These are phyloP conservation scores for Aegilops speltoides DNA, from an alignment of 176 grass and related monocot species.

Conservation along the genomic window DNA sequence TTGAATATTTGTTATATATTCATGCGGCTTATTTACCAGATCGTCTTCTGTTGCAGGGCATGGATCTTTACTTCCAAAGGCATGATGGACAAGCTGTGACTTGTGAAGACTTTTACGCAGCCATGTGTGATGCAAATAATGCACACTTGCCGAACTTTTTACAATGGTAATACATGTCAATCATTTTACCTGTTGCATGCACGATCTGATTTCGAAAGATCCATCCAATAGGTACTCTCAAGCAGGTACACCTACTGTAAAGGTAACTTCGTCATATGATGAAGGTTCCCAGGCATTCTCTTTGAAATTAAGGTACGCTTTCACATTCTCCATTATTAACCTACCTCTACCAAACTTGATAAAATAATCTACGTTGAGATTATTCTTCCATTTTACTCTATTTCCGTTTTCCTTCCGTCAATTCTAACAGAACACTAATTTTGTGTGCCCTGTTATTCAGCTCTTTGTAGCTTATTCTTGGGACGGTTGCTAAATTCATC, in stretches of 20 bases:
- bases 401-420: not conserved
- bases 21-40: conserved; percentile 1
- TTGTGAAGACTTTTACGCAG: conserved; percentile 94
- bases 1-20: not conserved
- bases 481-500: conserved; percentile 20
- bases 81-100: conserved; percentile 98
- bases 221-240: conserved; percentile 81
- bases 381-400: not conserved
- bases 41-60: conserved; percentile 58
- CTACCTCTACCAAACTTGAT: not conserved
- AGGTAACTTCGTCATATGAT: conserved; percentile 75
- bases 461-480: not conserved
- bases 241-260: conserved; percentile 79
- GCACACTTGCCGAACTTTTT: conserved; percentile 81
- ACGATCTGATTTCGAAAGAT: conserved; percentile 16
- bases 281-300: conserved; percentile 64
- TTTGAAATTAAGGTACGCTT: conserved; percentile 79
- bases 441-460: conserved; percentile 10
- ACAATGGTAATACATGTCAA: conserved; percentile 56
- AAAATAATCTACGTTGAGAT: not conserved
- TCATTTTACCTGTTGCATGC: not conserved
- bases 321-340: not conserved
- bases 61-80: conserved; percentile 99
- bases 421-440: not conserved
- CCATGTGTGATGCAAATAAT: conserved; percentile 99